Evolutionary conservation across 2,329 filamentous ascomycete genomes (phyloP), one percentile per base, ranked within the genome.

Genomic region (Penicillium hordei): DNA sequence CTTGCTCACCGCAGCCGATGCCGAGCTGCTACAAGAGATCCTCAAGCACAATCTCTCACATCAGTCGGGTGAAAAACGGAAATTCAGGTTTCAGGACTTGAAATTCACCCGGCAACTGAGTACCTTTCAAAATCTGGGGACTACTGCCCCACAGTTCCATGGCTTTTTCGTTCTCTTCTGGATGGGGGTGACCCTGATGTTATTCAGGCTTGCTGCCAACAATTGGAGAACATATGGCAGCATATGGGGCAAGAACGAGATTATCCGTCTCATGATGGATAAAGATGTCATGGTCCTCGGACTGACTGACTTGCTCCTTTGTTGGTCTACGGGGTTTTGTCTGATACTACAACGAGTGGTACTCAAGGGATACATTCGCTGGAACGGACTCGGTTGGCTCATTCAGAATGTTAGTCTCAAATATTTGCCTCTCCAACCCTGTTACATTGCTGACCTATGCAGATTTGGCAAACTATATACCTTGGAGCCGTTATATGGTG

Each of bases 111-210:
- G 84, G 25, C 86, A 88, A 60, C 89, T 91, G 66, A 89, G 88
- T 6, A 82, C 87, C 0, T 92, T 93, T 70, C 86, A 89, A 62
- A 92, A 91, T 67, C 80, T 82, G 5, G 76, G 77, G 1, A 83
- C 84, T 2, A 81, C 83, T 4, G 85, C 87, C 48, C 90, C 86
- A 42, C 86, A 87, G 0, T 93, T 92, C 66, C 85, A 89, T 69
- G 90, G 90, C 31, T 93, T 93, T 76, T 92, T 90, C 68, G 89
- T 87, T 0, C 78, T 93, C 0, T 91, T 91, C 72, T 93, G 90
- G 70, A 55, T 66, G 5, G 81, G 82, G 9, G 85, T 91, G 60
- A 81, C 83, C 7, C 71, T 92, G 43, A 82, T 89, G 64, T 82
- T 91, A 57, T 67, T 89, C 34, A 86, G 86, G 68, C 85, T 90